phyloP scores from a whole-genome alignment of 345 rosid genomes.

The Toxicodendron radicans region DNA sequence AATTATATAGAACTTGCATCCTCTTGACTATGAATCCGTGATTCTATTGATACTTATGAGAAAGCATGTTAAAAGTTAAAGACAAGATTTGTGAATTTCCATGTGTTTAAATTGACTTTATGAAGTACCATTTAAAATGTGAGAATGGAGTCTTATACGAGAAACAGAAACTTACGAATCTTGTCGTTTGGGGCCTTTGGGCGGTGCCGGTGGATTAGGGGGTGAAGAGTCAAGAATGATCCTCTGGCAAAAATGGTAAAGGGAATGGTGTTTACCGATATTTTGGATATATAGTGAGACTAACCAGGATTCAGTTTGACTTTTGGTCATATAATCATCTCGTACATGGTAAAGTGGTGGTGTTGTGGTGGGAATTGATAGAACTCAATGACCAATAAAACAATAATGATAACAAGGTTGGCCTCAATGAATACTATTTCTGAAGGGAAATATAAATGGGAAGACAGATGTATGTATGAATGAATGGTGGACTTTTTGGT shows the following conservation, averaged over 20 bases:
- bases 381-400: too few relatives aligned
- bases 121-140: too few relatives aligned
- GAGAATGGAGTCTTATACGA: too few relatives aligned
- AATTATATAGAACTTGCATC: not conserved
- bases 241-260: not conserved
- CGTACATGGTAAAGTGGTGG: not conserved
- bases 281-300: not conserved
- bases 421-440: not conserved
- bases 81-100: not conserved
- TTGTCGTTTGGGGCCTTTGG: not conserved
- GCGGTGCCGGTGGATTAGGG: not conserved
- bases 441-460: not conserved
- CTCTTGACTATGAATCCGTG: not conserved
- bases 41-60: too few relatives aligned
- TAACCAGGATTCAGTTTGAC: not conserved
- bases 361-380: not conserved
- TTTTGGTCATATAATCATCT: not conserved
- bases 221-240: not conserved
- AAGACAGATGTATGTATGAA: slow-evolving; percentile 1
- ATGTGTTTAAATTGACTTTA: not conserved
- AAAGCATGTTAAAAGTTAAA: too few relatives aligned
- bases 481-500: slow-evolving; percentile 26
- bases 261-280: too few relatives aligned
- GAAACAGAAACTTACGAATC: not conserved
- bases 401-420: not conserved